These are phyloP conservation scores for Metroxylon sagu DNA, from an alignment of 176 grass and related monocot genomes.

Conservation along the genomic window DNA sequence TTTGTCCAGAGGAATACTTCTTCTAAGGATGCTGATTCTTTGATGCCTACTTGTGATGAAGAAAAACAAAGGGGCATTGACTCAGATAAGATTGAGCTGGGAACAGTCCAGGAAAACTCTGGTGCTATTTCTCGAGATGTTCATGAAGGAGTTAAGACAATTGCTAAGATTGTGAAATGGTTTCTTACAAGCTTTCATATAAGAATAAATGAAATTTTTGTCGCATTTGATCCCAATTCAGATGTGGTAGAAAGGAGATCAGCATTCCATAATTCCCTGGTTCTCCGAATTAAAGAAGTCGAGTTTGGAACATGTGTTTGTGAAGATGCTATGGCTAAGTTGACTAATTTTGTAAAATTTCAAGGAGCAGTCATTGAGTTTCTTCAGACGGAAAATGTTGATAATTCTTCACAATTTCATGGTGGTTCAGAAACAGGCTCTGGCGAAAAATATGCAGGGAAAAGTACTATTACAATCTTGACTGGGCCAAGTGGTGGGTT, in stretches of 20 bases:
- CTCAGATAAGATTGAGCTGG: constrained; percentile 24
- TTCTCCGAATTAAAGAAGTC: constrained; percentile 77
- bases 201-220: constrained; percentile 63
- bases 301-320: constrained; percentile 72
- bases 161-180: constrained; percentile 78
- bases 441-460: constrained; percentile 23
- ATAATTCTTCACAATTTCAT: constrained; percentile 21
- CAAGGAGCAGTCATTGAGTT: constrained; percentile 67
- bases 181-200: constrained; percentile 90
- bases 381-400: constrained; percentile 66
- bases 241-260: constrained; percentile 33
- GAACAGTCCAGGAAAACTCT: constrained; percentile 30
- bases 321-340: constrained; percentile 47
- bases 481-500: constrained; percentile 84
- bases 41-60: constrained; percentile 33
- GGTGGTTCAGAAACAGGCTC: constrained; percentile 32
- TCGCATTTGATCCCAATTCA: constrained; percentile 69
- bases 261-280: constrained; percentile 46
- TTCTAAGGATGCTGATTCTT: constrained; percentile 36
- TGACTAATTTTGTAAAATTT: constrained; percentile 88
- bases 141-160: constrained; percentile 89
- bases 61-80: constrained; percentile 23
- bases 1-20: constrained; percentile 38
- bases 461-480: constrained; percentile 58
- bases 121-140: constrained; percentile 59